Evolutionary conservation across 2,329 filamentous ascomycete genomes (phyloP).

Genomic region (Aspergillus aculeatus): DNA sequence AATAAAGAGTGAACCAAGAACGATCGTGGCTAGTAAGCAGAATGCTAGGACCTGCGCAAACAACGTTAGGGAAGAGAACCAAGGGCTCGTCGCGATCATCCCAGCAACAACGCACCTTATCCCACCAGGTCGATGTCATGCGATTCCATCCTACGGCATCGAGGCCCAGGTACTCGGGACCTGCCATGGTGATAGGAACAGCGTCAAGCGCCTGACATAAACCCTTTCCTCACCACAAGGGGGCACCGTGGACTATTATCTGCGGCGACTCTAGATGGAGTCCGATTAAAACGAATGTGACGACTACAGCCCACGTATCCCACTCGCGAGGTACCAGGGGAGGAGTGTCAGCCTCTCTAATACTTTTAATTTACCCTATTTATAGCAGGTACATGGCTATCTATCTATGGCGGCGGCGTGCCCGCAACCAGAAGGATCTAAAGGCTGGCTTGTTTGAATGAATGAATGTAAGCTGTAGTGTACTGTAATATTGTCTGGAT

Average conservation of each 20-base stretch:
- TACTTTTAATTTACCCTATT: conserved; percentile 5
- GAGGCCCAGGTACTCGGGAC: conserved; percentile 18
- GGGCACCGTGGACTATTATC: background rate
- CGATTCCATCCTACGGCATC: conserved; percentile 19
- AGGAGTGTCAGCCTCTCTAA: background rate
- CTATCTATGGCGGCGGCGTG: background rate
- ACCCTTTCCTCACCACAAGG: background rate
- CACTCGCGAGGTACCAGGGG: background rate
- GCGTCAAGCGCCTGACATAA: background rate
- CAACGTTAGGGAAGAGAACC: background rate
- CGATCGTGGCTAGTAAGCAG: conserved; percentile 15
- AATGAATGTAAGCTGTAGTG: background rate
- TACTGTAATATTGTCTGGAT: background rate
- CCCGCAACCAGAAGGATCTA: background rate
- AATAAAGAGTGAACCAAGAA: conserved; percentile 13
- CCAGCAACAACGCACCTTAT: conserved; percentile 6
- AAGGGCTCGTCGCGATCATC: background rate
- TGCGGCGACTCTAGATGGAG: background rate
- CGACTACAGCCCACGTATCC: background rate
- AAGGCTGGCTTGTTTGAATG: background rate
- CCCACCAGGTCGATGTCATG: conserved; percentile 21
- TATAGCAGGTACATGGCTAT: conserved; percentile 5
- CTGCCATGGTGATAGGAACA: conserved; percentile 12
- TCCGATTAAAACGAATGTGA: background rate
- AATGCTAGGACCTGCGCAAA: conserved; percentile 12